These are phyloP conservation scores for Apophysomyces variabilis DNA, from an alignment of 371 early-diverging fungal genomes.

Conservation along the genomic window DNA sequence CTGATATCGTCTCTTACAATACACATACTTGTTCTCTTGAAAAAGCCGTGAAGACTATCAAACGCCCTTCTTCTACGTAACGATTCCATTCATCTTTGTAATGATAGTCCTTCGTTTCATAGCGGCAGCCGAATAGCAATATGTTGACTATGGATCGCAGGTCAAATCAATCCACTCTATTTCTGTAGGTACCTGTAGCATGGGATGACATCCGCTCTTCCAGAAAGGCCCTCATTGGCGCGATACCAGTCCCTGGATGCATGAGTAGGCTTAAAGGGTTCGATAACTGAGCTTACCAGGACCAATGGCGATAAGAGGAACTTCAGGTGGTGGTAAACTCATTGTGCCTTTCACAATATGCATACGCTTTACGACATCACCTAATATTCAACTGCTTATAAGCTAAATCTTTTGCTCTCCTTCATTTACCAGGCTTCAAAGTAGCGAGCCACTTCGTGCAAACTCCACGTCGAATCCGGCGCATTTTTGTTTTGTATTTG, in stretches of 20 bases:
- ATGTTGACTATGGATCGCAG: conserved; percentile 50
- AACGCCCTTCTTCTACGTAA: conserved; percentile 45
- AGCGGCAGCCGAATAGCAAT: conserved; percentile 86
- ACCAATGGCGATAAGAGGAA: conserved; percentile 77
- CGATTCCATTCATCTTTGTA: conserved; percentile 70
- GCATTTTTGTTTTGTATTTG: conserved; percentile 78
- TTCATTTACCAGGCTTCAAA: conserved; percentile 35
- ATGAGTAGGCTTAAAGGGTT: background rate
- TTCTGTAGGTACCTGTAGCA: conserved; percentile 37
- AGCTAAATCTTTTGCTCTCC: background rate
- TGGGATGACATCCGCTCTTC: conserved; percentile 61
- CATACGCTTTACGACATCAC: conserved; percentile 54
- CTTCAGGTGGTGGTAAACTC: conserved; percentile 58
- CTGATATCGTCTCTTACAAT: background rate
- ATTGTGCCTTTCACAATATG: conserved; percentile 77
- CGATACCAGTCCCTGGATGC: conserved; percentile 79
- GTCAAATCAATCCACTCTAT: background rate
- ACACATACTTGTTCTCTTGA: conserved; percentile 64
- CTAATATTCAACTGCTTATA: conserved; percentile 3
- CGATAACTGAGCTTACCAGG: conserved; percentile 57
- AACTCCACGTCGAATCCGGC: conserved; percentile 75
- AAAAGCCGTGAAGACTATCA: conserved; percentile 73
- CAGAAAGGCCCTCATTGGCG: conserved; percentile 90
- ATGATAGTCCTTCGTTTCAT: conserved; percentile 71
- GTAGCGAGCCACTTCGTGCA: conserved; percentile 80